Evolutionary conservation across 2,329 filamentous ascomycete species (phyloP).

Genomic region (Macrophomina tecta): DNA sequence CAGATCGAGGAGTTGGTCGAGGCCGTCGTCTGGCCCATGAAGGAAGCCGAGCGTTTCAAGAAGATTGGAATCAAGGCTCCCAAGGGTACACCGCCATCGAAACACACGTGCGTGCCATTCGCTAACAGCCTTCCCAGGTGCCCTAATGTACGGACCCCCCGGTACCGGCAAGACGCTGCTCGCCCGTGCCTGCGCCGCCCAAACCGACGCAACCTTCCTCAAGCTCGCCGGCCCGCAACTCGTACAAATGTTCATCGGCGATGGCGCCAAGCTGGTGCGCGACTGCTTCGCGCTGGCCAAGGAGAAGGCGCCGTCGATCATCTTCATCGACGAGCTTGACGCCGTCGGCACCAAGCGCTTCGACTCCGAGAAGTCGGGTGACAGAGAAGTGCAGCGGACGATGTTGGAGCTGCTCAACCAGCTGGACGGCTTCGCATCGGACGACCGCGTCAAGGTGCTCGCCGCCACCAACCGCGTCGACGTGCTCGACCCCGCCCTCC

Average conservation of each 20-base stretch:
- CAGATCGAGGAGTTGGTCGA: slow-evolving; percentile 99
- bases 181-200: slow-evolving; percentile 92
- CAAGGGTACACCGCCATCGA: slow-evolving; percentile 71
- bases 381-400: slow-evolving; percentile 96
- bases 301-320: slow-evolving; percentile 98
- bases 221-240: slow-evolving; percentile 97
- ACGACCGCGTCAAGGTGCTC: slow-evolving; percentile 95
- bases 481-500: slow-evolving; percentile 87
- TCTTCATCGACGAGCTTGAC: slow-evolving; percentile 98
- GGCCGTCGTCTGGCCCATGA: slow-evolving; percentile 99
- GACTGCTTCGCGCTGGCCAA: slow-evolving; percentile 98
- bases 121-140: slow-evolving; percentile 63
- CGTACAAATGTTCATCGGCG: slow-evolving; percentile 99
- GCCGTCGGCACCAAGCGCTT: slow-evolving; percentile 99
- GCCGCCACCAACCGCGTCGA: slow-evolving; percentile 95
- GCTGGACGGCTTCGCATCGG: slow-evolving; percentile 95
- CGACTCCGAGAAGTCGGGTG: slow-evolving; percentile 96
- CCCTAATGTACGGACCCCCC: slow-evolving; percentile 95
- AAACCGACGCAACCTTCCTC: slow-evolving; percentile 98
- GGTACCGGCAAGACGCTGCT: slow-evolving; percentile 91
- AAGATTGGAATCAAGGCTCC: slow-evolving; percentile 99
- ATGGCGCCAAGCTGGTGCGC: slow-evolving; percentile 95
- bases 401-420: slow-evolving; percentile 99
- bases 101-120: slow-evolving; percentile 22
- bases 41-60: slow-evolving; percentile 98